Evolutionary conservation across 176 grass and related monocot species (phyloP), one percentile per base, ranked within the genome.

Genomic region (Pontederia crassipes): DNA sequence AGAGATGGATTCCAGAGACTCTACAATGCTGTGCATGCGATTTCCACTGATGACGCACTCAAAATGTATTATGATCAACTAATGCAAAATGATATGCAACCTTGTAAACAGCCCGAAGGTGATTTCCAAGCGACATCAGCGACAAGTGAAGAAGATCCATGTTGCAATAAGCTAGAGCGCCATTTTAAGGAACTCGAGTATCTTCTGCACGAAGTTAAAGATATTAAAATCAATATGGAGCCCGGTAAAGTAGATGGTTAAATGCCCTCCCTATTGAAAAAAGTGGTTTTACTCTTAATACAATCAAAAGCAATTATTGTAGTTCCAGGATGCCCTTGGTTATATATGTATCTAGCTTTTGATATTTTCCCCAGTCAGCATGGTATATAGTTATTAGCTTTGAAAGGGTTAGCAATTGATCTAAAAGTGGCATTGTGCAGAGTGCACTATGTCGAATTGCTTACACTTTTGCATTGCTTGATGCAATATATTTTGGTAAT

Each of bases 21-120:
- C 29, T 46, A 82, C 10, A 59, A 52, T 14, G 68, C 81, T 48
- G 75, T 80, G 58, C 80, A 75, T 61, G 72, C 63, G 67, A 82
- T 82, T 65, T 85, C 84, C 46, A 71, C 75, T 17, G 68, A 79
- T 40, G 69, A 80, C 2, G 69, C 89, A 17, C 65, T 80, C 17
- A 65, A 67, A 48, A 88, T 82, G 70, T 85, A 79, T 68, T 61
- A 77, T 69, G 54, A 78, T 28, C 75, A 59, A 49, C 82, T 83
- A 55, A 9, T 58, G 45, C 61, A 75, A 66, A 60, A 52, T 52
- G 29, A 24, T 27, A 8, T 11, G 57, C 71, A 64, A 28, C 55
- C 51, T 17, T 20, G 27, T 28, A 27, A 79, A 45, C 28, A 45
- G 54, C 49, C 27, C 16, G 48, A 17, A 40, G 69, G 52, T 12